Evolutionary conservation across 2,329 filamentous ascomycete genomes (phyloP), one percentile per base, ranked within the genome.

Genomic region (Cordyceps javanica): DNA sequence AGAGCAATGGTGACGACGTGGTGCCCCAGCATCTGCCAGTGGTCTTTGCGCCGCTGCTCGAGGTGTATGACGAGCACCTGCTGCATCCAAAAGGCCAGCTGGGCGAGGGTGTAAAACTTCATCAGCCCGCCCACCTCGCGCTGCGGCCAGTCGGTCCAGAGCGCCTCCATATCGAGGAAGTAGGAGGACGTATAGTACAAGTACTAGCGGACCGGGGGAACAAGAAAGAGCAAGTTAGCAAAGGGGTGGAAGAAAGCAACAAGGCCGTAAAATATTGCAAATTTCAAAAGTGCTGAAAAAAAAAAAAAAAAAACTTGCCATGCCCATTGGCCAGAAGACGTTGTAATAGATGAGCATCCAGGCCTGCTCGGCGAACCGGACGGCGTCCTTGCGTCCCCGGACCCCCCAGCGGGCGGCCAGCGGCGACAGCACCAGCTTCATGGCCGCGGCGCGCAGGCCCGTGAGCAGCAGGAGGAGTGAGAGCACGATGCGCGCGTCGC

Each of bases 51-150:
- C 63, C 89, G 85, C 74, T 95, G 89, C 73, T 99, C 94, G 59
- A 97, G 91, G 73, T 97, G 88, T 70, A 97, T 90, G 57, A 97
- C 90, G 34, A 97, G 78, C 62, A 97, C 88, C 74, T 96, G 92
- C 75, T 97, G 93, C 50, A 97, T 73, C 88, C 91, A 97, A 73
- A 97, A 97, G 25, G 88, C 86, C 73, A 91, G 88, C 71, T 97
- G 92, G 13, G 87, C 87, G 28, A 99, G 80, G 67, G 95, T 91
- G 73, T 51, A 51, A 8, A 19, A 19, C 34, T 51, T 51, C 48
- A 51, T 51, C 21, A 90, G 71, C 6, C 87, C 86, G 16, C 78
- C 77, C 59, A 95, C 78, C 67, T 93, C 86, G 50, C 91, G 84
- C 63, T 83, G 80, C 0, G 93, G 94, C 86, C 90, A 97, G 68